Conservation (phyloP, 208 protist species). For the Trypanosoma caninum region DNA sequence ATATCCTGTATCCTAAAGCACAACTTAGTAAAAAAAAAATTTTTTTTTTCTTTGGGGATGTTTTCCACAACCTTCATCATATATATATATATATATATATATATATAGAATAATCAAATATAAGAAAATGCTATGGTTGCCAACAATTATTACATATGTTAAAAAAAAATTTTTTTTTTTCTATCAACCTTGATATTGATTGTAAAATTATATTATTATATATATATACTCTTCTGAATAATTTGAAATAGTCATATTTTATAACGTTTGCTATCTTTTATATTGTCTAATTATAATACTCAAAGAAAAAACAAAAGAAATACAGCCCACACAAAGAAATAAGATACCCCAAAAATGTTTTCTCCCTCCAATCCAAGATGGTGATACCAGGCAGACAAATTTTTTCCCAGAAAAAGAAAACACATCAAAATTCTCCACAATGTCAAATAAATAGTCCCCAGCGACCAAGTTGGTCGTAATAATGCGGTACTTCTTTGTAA, state of each 20-base stretch:
- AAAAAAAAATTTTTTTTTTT: too few relatives aligned
- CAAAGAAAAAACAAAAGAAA: constrained; percentile 78
- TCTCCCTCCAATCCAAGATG: constrained; percentile 85
- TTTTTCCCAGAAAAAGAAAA: constrained; percentile 84
- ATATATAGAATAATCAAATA: neutral
- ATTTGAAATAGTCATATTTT: neutral
- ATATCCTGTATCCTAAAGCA: neutral
- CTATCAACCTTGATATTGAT: too few relatives aligned
- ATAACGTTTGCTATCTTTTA: neutral
- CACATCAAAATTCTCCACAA: constrained; percentile 76
- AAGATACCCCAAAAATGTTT: constrained; percentile 88
- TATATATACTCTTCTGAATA: too few relatives aligned
- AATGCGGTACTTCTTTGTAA: constrained; percentile 92
- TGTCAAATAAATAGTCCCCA: constrained; percentile 61
- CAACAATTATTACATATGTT: neutral
- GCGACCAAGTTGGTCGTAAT: constrained; percentile 41
- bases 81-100: constrained; percentile 9
- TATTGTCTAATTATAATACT: constrained; percentile 46
- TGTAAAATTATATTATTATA: too few relatives aligned
- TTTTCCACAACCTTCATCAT: too few relatives aligned
- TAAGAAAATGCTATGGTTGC: too few relatives aligned
- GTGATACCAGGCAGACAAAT: constrained; percentile 80
- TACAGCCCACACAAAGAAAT: constrained; percentile 84
- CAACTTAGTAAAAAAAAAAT: too few relatives aligned
- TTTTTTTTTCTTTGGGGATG: constrained; percentile 11